Evolutionary conservation across 257 asterid genomes (phyloP).

Genomic region (Fraxinus quadrangulata): DNA sequence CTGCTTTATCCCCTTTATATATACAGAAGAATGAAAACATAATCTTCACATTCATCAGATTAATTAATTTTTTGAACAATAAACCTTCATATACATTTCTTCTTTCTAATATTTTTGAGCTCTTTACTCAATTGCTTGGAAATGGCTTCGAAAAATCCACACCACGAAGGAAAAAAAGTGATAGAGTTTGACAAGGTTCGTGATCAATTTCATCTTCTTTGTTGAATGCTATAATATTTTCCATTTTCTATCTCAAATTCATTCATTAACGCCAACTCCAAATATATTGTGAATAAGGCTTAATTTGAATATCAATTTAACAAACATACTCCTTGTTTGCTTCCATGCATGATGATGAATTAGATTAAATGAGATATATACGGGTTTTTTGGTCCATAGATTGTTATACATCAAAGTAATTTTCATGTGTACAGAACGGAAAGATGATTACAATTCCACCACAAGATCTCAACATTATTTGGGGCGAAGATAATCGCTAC

Average conservation of each 20-base stretch:
- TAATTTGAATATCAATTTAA: too few relatives aligned
- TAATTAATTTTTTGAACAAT: not conserved
- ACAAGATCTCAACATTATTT: constrained; percentile 47
- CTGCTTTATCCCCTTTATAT: not conserved
- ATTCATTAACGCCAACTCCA: not conserved
- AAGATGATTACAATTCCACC: constrained; percentile 24
- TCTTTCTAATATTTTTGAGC: not conserved
- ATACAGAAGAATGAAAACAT: not conserved
- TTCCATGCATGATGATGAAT: not conserved
- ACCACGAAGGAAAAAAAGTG: not conserved
- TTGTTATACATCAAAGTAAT: too few relatives aligned
- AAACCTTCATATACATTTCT: not conserved
- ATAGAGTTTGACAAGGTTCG: not conserved
- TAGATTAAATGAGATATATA: too few relatives aligned
- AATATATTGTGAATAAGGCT: not conserved
- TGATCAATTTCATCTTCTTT: not conserved
- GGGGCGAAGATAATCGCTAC: constrained; percentile 57
- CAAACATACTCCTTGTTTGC: not conserved
- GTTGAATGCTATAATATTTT: too few relatives aligned
- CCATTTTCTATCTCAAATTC: too few relatives aligned
- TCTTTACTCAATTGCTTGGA: not conserved
- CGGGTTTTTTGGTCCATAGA: too few relatives aligned
- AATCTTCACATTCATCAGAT: not conserved
- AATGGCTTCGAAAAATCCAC: constrained; percentile 4
- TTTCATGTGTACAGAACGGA: constrained; percentile 15